Base-by-base conservation (phyloP, 1,284 basidiomycete species). In the Pseudozyma hubeiensis region DNA sequence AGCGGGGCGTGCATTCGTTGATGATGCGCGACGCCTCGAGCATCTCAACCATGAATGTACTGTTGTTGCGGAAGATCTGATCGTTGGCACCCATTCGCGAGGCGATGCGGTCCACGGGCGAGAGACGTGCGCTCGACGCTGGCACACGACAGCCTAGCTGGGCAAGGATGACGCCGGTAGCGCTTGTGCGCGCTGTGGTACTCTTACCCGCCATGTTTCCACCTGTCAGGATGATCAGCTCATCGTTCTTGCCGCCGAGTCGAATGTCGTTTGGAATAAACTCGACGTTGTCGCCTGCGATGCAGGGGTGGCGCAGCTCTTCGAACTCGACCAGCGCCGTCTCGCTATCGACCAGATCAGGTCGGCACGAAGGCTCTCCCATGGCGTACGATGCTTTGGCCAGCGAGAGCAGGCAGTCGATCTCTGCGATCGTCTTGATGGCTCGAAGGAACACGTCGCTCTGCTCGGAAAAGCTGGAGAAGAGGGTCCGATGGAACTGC, bases 121-220 rank as follows among this genome's bases (percentile, higher is more conserved):
- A 91, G 50, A 99, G 84, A 37, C 91, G 88, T 31, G 96, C 97
- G 54, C 86, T 88, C 37, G 88, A 85, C 0, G 97, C 96, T 3
- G 97, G 97, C 3, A 99, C 93, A 53, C 92, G 89, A 91, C 98
- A 99, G n/a, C 97, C 97, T 17, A 99, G 87, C 84, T 98, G 96
- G 8, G 94, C 95, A 90, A 97, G 92, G 77, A 98, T 97, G 64
- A 97, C 90, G 33, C 92, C 95, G 0, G 92, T 90, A 5, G 94
- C 94, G n/a, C 95, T 97, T 92, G 97, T 99, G 52, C 97, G 90
- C 89, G 97, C 92, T 7, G 87, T 81, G 0, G 85, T 86, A 60
- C 84, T 85, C 67, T 86, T 85, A 53, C 85, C 85, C 7, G 85
- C 85, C 93, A 93, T 93, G 82, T 94, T 98, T 16, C 96, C 95